Percentiles rank a stretch among this genome's conserved stretches.
These are phyloP conservation scores for Termitomyces titanicus DNA, from an alignment of 768 basidiomycete species.

Conservation along the genomic window DNA sequence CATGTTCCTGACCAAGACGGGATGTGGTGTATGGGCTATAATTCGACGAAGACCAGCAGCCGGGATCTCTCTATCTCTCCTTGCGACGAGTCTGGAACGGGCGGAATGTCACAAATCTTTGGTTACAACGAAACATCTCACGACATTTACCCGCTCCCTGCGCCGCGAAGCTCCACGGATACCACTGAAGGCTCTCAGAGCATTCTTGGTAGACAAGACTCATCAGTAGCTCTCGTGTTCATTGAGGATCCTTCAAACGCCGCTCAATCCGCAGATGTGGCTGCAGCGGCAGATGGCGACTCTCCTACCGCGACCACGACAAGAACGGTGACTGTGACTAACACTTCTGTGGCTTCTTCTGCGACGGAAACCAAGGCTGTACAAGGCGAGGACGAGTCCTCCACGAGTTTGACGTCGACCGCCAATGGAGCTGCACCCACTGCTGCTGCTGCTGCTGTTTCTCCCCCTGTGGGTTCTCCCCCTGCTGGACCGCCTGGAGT, in stretches of 20 bases:
- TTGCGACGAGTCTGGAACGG: slow-evolving; percentile 16
- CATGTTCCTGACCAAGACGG: slow-evolving; percentile 27
- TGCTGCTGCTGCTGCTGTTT: too few relatives aligned
- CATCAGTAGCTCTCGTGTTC: slow-evolving; percentile 40
- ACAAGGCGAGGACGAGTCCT: not conserved
- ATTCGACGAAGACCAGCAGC: not conserved
- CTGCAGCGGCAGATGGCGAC: slow-evolving; percentile 10
- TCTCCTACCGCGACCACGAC: slow-evolving; percentile 22
- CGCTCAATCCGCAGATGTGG: slow-evolving; percentile 15
- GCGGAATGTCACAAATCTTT: slow-evolving; percentile 55
- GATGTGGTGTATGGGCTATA: slow-evolving; percentile 54
- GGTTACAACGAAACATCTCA: slow-evolving; percentile 46
- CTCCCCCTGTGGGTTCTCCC: too few relatives aligned
- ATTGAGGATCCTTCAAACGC: slow-evolving; percentile 32
- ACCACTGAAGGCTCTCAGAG: slow-evolving; percentile 10
- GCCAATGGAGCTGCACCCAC: slow-evolving; percentile 9
- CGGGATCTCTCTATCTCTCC: slow-evolving; percentile 5
- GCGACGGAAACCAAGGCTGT: slow-evolving; percentile 8
- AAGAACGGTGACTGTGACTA: slow-evolving; percentile 24
- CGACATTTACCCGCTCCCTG: slow-evolving; percentile 52
- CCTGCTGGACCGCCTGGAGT: too few relatives aligned
- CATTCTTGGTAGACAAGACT: slow-evolving; percentile 20
- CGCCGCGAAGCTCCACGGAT: slow-evolving; percentile 16
- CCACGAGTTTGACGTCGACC: slow-evolving; percentile 3
- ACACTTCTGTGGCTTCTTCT: slow-evolving; percentile 15